Evolutionary conservation across 208 protist species (phyloP).

Genomic region (Crithidia acanthocephali): DNA sequence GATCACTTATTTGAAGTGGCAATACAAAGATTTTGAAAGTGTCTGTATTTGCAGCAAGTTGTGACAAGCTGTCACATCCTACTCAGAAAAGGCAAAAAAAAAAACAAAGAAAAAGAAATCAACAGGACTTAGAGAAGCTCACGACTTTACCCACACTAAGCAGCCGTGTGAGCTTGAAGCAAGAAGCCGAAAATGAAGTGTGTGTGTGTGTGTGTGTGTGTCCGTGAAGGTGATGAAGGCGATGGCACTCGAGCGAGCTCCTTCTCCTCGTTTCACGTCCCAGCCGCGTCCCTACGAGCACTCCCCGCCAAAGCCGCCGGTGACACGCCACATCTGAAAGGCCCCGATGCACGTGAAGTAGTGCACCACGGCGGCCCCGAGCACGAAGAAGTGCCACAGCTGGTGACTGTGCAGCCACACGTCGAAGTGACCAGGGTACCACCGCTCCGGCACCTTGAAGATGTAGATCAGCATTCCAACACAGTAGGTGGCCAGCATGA

Average conservation of each 20-base stretch:
- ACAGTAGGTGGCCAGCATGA: constrained; percentile 75
- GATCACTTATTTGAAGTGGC: too few species aligned
- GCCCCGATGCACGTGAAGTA: constrained; percentile 74
- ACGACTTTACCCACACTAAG: too few species aligned
- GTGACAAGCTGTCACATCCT: not conserved
- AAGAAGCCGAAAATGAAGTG: too few species aligned
- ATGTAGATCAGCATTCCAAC: constrained; percentile 81
- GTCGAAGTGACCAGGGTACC: constrained; percentile 80
- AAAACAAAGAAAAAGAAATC: too few species aligned
- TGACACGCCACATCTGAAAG: constrained; percentile 53
- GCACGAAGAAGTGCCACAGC: constrained; percentile 85
- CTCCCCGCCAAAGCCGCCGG: constrained; percentile 34
- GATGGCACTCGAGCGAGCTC: not conserved
- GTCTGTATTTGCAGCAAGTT: not conserved
- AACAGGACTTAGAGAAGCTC: too few species aligned
- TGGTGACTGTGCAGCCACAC: constrained; percentile 71
- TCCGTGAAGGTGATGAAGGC: not conserved
- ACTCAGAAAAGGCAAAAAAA: not conserved
- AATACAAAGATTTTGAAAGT: not conserved
- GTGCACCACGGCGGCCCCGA: constrained; percentile 72
- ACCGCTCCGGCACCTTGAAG: constrained; percentile 76
- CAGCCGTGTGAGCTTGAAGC: too few species aligned
- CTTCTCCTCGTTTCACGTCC: not conserved
- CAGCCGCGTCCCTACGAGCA: constrained; percentile 15
- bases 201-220: too few species aligned